These are phyloP conservation scores for Aspergillus bertholletiae DNA, from an alignment of 495 filamentous ascomycete species.

Conservation along the genomic window DNA sequence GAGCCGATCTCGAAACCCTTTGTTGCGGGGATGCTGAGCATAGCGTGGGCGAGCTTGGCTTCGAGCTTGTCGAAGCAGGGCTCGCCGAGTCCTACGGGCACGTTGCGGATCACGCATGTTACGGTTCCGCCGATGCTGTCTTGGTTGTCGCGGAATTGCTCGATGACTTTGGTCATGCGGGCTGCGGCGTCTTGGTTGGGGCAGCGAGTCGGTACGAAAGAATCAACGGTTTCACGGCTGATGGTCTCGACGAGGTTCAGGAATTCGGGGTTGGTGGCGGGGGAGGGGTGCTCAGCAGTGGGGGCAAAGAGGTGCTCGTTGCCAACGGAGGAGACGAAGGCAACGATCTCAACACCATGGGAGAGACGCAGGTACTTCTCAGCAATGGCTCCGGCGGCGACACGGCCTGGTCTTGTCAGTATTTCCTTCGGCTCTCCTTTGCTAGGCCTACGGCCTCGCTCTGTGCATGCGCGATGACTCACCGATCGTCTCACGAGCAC, in stretches of 20 bases:
- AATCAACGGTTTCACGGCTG: constrained; percentile 76
- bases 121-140: constrained; percentile 97
- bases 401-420: constrained; percentile 53
- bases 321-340: constrained; percentile 86
- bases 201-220: constrained; percentile 80
- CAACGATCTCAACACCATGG: constrained; percentile 85
- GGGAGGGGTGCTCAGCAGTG: constrained; percentile 65
- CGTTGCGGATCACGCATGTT: constrained; percentile 91
- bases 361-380: constrained; percentile 85
- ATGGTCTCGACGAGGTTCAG: constrained; percentile 71
- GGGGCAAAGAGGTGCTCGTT: constrained; percentile 79
- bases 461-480: constrained; percentile 18
- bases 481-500: constrained; percentile 91
- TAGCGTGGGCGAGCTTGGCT: constrained; percentile 88
- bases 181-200: constrained; percentile 61
- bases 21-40: constrained; percentile 95
- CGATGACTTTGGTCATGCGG: constrained; percentile 78
- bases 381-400: constrained; percentile 91
- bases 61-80: constrained; percentile 97
- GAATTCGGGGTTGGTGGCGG: constrained; percentile 81
- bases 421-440: neutral
- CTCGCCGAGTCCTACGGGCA: constrained; percentile 85
- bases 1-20: constrained; percentile 97
- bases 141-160: constrained; percentile 67
- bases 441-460: neutral